Evolutionary conservation across 129 eudicot species (phyloP).

Genomic region (Pseudognaphalium luteoalbum): DNA sequence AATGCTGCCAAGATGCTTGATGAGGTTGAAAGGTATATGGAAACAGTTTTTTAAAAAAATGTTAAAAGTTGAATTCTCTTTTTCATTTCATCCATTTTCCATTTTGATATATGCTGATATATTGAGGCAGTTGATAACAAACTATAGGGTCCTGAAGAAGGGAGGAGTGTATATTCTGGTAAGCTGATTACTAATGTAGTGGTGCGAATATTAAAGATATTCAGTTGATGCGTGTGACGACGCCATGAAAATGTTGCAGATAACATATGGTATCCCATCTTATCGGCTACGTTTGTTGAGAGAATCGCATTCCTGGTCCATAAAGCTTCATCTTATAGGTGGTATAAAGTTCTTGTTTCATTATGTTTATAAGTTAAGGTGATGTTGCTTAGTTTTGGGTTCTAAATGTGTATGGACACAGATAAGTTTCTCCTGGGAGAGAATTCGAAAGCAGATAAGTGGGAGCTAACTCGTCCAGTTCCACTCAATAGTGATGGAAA

Average conservation of each 20-base stretch:
- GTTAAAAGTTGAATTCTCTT: constrained; percentile 15
- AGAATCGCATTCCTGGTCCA: constrained; percentile 63
- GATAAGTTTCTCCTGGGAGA: constrained; percentile 48
- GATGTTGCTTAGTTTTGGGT: background rate
- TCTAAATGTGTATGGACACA: constrained; percentile 23
- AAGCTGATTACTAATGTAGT: constrained; percentile 30
- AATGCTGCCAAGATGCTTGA: constrained; percentile 89
- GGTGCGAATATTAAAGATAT: constrained; percentile 24
- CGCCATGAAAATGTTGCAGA: constrained; percentile 46
- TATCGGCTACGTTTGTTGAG: constrained; percentile 65
- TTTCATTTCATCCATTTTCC: constrained; percentile 33
- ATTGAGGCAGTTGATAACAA: constrained; percentile 88
- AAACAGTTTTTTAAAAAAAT: constrained; percentile 7
- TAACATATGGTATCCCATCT: constrained; percentile 83
- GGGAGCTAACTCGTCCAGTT: constrained; percentile 65
- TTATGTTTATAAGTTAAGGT: background rate
- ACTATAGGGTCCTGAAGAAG: constrained; percentile 95
- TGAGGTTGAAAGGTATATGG: constrained; percentile 73
- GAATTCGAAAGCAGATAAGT: constrained; percentile 40
- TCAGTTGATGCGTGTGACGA: constrained; percentile 19
- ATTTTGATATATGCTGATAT: constrained; percentile 55
- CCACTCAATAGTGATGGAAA: constrained; percentile 54
- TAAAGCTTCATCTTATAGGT: constrained; percentile 93
- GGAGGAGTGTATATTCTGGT: constrained; percentile 92
- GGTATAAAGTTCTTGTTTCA: constrained; percentile 5